Base-by-base conservation (phyloP, 2,329 filamentous ascomycete genomes). In the Hypoxylon sp. region DNA sequence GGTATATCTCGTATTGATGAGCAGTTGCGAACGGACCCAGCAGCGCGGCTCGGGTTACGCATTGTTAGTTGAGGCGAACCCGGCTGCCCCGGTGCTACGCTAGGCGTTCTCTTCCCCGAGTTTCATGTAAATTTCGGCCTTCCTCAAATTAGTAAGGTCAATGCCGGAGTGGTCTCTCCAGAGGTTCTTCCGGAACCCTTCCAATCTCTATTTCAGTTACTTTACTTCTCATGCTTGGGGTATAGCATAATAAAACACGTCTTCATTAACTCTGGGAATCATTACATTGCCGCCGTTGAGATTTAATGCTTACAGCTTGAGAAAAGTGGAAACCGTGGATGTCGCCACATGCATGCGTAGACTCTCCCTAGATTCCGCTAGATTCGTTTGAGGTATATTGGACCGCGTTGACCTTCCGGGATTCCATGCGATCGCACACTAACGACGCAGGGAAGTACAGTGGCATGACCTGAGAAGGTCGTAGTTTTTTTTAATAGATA, bases 351-450 rank as follows among this genome's bases (percentile, higher is more conserved):
- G 24, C 21, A 55, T n/a, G 37, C 15, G 24, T 19, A 6, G 19
- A 55, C 13, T n/a, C 3, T 8, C 27, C 52, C 24, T 19, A 31
- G 37, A 44, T 29, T 44, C 24, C 21, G 24, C 24, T 55, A 44
- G 37, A 46, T 6, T 27, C 5, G 52, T 55, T 55, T 55, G 52
- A 44, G 11, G 13, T 55, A 55, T 31, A 55, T 55, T 55, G 11
- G 19, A 44, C 24, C 15, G 8, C 21, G 11, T 31, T 44, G 17
- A 13, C 17, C 10, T 21, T 1, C n/a, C 52, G 24, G 13, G n/a
- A 31, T 46, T 55, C 6, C 37, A 17, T 4, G 37, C 8, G 7
- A 13, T 15, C 1, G 17, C 13, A 31, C 48, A 6, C 35, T 44
- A 44, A 39, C 31, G 24, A 2, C 7, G 13, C 37, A 31, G 24